These are phyloP conservation scores for Cyberlindnera nakhonratchasimensis DNA, from an alignment of 805 yeast species.

Conservation along the genomic window DNA sequence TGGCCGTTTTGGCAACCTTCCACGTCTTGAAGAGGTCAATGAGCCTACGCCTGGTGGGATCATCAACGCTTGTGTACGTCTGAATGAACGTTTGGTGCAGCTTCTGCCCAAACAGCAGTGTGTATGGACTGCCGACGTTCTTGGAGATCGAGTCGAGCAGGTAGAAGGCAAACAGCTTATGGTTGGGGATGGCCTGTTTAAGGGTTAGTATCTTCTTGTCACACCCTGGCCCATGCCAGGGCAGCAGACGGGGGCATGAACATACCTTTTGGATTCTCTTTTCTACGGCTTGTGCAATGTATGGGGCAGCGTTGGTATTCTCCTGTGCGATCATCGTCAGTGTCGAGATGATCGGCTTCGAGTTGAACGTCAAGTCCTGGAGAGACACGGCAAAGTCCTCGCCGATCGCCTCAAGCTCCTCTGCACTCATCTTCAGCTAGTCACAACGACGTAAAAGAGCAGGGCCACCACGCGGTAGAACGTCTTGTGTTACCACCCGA, in stretches of 20 bases:
- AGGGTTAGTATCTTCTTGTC: constrained; percentile 11
- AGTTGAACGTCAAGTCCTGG: constrained; percentile 77
- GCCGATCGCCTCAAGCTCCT: constrained; percentile 28
- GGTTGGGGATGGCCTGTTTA: constrained; percentile 63
- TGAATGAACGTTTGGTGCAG: constrained; percentile 68
- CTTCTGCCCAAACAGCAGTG: constrained; percentile 67
- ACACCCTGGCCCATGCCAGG: too few species aligned
- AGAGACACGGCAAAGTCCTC: constrained; percentile 70
- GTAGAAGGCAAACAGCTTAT: constrained; percentile 81
- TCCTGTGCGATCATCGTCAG: constrained; percentile 86
- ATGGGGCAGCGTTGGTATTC: constrained; percentile 70
- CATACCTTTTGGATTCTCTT: constrained; percentile 59
- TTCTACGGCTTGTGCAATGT: constrained; percentile 72
- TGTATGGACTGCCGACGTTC: constrained; percentile 86
- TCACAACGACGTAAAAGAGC: too few species aligned
- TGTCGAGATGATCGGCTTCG: constrained; percentile 83
- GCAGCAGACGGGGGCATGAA: not conserved
- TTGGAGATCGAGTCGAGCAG: constrained; percentile 89
- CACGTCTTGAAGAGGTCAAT: constrained; percentile 82
- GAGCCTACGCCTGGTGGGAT: constrained; percentile 67
- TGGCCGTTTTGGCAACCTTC: constrained; percentile 62
- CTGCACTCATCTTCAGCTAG: not conserved
- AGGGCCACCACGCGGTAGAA: too few species aligned
- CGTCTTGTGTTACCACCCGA: too few species aligned
- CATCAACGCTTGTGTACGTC: constrained; percentile 77